These are phyloP conservation scores for Fomitopsis schrenkii DNA, from an alignment of 1,284 basidiomycete species.

Conservation along the genomic window DNA sequence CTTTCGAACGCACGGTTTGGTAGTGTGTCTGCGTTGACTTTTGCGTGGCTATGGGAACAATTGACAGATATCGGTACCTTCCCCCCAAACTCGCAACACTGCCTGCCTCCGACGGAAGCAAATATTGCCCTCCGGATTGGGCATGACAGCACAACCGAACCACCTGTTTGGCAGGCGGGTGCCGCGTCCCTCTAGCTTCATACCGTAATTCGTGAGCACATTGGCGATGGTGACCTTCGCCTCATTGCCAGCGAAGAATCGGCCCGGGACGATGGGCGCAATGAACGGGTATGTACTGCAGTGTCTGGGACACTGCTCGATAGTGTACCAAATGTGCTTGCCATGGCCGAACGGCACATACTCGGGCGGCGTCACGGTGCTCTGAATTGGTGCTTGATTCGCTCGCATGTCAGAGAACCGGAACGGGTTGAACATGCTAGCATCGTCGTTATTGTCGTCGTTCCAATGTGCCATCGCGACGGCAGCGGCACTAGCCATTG, in stretches of 20 bases:
- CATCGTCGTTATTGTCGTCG: slow-evolving; percentile 34
- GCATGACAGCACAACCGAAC: slow-evolving; percentile 8
- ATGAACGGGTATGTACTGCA: neutral
- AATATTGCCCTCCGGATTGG: slow-evolving; percentile 11
- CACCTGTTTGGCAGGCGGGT: slow-evolving; percentile 17
- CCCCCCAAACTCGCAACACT: too few relatives aligned
- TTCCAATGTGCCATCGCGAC: slow-evolving; percentile 33
- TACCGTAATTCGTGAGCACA: slow-evolving; percentile 40
- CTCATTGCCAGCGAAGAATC: slow-evolving; percentile 43
- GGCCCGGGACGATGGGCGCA: slow-evolving; percentile 30
- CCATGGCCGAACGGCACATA: slow-evolving; percentile 24
- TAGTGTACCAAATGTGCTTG: slow-evolving; percentile 22
- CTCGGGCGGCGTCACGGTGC: slow-evolving; percentile 18
- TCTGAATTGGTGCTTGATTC: slow-evolving; percentile 19
- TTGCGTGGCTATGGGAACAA: too few relatives aligned
- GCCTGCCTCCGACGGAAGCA: slow-evolving; percentile 17
- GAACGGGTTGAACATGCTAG: slow-evolving; percentile 37
- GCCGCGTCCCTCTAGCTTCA: slow-evolving; percentile 33
- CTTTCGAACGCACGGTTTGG: too few relatives aligned
- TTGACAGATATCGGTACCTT: too few relatives aligned
- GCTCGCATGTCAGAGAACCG: slow-evolving; percentile 38
- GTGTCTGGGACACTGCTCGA: neutral
- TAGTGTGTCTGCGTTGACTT: too few relatives aligned
- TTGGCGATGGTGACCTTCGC: slow-evolving; percentile 43
- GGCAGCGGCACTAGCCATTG: slow-evolving; percentile 35